Conservation (phyloP, 1,284 basidiomycete species). For the Afroboletus lepidellus region DNA sequence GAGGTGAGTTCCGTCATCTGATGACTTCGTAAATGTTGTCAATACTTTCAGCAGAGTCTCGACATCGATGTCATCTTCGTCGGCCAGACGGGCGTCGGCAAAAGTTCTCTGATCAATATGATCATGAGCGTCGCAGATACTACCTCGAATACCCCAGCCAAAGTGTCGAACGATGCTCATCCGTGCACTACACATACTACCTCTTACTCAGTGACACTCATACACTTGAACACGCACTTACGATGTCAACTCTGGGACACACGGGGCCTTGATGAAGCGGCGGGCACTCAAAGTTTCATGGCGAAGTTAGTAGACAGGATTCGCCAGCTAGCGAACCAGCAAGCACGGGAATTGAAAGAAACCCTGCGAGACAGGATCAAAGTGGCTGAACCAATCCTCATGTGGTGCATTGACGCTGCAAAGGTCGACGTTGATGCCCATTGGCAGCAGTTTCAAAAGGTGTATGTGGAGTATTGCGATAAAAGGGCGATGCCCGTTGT, state of each 20-base stretch:
- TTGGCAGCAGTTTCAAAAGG: conserved; percentile 25
- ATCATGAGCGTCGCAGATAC: conserved; percentile 15
- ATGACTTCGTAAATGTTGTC: conserved; percentile 3
- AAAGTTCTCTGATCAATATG: conserved; percentile 30
- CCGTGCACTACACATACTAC: conserved; percentile 22
- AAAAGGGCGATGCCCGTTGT: conserved; percentile 21
- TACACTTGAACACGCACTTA: background rate
- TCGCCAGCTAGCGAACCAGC: conserved; percentile 11
- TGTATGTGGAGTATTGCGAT: conserved; percentile 29
- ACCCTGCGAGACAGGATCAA: conserved; percentile 14
- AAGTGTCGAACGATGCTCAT: conserved; percentile 17
- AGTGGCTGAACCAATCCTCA: conserved; percentile 15
- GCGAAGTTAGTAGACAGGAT: conserved; percentile 14
- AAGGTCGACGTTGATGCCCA: conserved; percentile 20
- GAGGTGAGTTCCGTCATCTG: conserved; percentile 15
- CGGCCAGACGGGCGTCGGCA: conserved; percentile 28
- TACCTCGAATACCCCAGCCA: conserved; percentile 3
- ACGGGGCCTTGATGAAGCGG: conserved; percentile 26
- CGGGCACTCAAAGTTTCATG: conserved; percentile 6
- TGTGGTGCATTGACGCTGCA: conserved; percentile 28
- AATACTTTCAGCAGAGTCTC: conserved; percentile 4
- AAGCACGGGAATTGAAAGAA: conserved; percentile 22
- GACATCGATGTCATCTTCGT: conserved; percentile 24
- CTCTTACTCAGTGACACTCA: conserved; percentile 9
- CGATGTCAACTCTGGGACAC: conserved; percentile 27